phyloP scores from a whole-genome alignment of 805 yeast species.

The Phaffomyces opuntiae region DNA sequence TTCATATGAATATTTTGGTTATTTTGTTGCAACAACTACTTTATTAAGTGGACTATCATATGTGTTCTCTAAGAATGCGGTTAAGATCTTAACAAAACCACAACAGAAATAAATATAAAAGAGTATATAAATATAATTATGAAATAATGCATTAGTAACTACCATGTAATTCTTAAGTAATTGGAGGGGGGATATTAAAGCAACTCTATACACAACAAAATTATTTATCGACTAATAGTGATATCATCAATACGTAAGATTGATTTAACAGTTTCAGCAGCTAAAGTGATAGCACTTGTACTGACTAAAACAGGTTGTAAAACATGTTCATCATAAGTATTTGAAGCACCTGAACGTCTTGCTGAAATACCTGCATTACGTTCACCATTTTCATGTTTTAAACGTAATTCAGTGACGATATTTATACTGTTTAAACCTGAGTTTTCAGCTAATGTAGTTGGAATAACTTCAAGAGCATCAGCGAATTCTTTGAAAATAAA shows the following conservation, averaged over 20 bases:
- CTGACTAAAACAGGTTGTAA: conserved; percentile 93
- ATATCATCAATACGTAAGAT: conserved; percentile 96
- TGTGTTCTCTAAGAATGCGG: conserved; percentile 61
- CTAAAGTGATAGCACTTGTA: conserved; percentile 89
- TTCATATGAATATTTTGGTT: conserved; percentile 35
- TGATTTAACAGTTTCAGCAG: conserved; percentile 94
- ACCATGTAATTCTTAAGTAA: too few species aligned
- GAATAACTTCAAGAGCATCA: conserved; percentile 86
- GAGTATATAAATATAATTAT: background rate
- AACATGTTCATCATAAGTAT: conserved; percentile 89
- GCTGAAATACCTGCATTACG: conserved; percentile 93
- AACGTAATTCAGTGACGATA: conserved; percentile 82
- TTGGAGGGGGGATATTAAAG: too few species aligned
- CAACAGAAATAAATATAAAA: background rate
- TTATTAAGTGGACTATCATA: conserved; percentile 73
- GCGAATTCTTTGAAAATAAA: conserved; percentile 49
- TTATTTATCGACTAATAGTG: conserved; percentile 68
- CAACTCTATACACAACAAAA: background rate
- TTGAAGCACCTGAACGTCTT: conserved; percentile 87
- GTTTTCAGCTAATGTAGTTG: conserved; percentile 92
- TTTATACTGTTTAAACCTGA: conserved; percentile 96
- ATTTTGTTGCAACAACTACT: conserved; percentile 64
- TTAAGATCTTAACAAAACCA: conserved; percentile 38
- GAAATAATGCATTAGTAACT: too few species aligned
- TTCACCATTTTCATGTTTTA: conserved; percentile 87